These are phyloP conservation scores for Leptoxyphium fumago DNA, from an alignment of 2,329 filamentous ascomycete species.

Conservation along the genomic window DNA sequence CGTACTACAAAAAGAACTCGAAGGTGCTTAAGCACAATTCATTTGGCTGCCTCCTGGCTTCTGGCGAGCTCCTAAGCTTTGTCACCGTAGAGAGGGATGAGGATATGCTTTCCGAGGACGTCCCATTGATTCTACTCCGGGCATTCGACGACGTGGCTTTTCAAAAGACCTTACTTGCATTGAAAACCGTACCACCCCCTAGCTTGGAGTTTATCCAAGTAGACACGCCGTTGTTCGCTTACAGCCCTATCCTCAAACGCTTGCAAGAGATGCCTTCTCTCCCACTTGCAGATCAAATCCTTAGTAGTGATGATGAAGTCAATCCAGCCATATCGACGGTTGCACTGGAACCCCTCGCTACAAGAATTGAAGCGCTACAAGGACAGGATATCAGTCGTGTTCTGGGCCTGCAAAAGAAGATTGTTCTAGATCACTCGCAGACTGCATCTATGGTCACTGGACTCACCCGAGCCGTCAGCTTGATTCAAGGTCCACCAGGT, in stretches of 20 bases:
- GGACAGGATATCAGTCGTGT: slow-evolving; percentile 19
- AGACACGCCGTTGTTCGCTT: slow-evolving; percentile 53
- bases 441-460: slow-evolving; percentile 40
- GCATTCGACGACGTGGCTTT: slow-evolving; percentile 35
- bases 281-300: slow-evolving; percentile 40
- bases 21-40: slow-evolving; percentile 44
- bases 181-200: slow-evolving; percentile 20
- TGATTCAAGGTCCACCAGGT: slow-evolving; percentile 63
- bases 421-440: slow-evolving; percentile 41
- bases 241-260: slow-evolving; percentile 48
- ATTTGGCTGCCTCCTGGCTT: slow-evolving; percentile 45
- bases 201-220: slow-evolving; percentile 43
- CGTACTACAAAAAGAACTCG: slow-evolving; percentile 31
- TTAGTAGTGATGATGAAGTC: slow-evolving; percentile 19
- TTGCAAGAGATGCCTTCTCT: slow-evolving; percentile 43
- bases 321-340: slow-evolving; percentile 10
- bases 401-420: slow-evolving; percentile 16
- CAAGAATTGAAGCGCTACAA: slow-evolving; percentile 7
- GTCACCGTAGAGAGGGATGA: slow-evolving; percentile 41
- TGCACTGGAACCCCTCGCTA: slow-evolving; percentile 13
- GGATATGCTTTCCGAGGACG: slow-evolving; percentile 27
- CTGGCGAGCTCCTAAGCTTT: slow-evolving; percentile 43
- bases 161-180: slow-evolving; percentile 30
- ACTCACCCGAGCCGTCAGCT: slow-evolving; percentile 37
- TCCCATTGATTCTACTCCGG: slow-evolving; percentile 37